Evolutionary conservation across 2,329 filamentous ascomycete genomes (phyloP), one percentile per base, ranked within the genome.

Genomic region (Aspergillus pseudoterreus): DNA sequence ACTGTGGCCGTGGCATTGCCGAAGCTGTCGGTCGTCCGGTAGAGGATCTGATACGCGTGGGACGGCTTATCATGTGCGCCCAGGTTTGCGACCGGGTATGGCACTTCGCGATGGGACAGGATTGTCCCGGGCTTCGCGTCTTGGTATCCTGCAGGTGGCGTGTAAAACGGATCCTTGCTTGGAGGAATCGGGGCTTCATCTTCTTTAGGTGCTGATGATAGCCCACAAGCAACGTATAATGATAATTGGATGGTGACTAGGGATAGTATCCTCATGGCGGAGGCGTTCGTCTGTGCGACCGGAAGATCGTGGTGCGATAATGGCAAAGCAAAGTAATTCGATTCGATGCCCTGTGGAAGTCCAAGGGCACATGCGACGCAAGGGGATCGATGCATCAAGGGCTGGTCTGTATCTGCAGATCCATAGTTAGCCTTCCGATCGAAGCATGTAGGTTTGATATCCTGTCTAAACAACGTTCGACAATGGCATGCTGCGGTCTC

Each of bases 11-110:
- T 45, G 6, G 46, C 15, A 17, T 24, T 15, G 24, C 42, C 17
- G 30, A 22, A 42, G 42, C 15, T 50, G 42, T 50, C 43, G n/a
- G 12, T 45, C 9, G 48, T 45, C 6, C 48, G 32, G 43, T 50
- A 50, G 32, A 50, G 48, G 10, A 50, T 45, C 22, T 45, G 42
- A 33, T 50, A 42, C 19, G 38, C 32, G 9, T 22, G 11, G 17
- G 44, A 19, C 12, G 19, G 30, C 11, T 39, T 39, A 9, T 33
- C 4, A 17, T 39, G 6, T 15, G 11, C 10, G 6, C 39, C 15
- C 39, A 36, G 22, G 6, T n/a, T 24, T 12, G 35, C 33, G 14
- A 30, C 15, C 14, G 35, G 33, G n/a, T 47, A 24, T 15, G 45
- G 35, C 6, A 41, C 24, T n/a, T 39, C 14, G 22, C 45, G 35